Evolutionary conservation across 441 rosid species (phyloP).

Genomic region (Mallotus japonicus): DNA sequence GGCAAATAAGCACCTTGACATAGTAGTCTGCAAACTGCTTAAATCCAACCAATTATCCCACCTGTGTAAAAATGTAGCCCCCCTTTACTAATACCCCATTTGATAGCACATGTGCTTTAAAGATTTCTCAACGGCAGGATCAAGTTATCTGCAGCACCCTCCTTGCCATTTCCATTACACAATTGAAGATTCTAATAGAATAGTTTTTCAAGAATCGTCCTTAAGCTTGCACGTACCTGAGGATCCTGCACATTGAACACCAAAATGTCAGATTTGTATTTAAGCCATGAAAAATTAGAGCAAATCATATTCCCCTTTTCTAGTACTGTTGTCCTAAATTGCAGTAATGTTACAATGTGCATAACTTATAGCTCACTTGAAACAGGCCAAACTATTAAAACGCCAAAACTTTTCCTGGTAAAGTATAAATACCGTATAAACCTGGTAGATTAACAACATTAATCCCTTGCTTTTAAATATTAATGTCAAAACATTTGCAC

Average conservation of each 20-base stretch:
- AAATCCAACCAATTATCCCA: too few relatives aligned
- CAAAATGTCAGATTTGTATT: not conserved
- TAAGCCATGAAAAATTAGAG: not conserved
- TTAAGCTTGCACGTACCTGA: slow-evolving; percentile 23
- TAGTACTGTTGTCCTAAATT: not conserved
- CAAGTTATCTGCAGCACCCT: not conserved
- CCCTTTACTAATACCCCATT: too few relatives aligned
- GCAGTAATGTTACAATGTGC: not conserved
- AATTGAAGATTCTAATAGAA: not conserved
- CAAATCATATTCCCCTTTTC: not conserved
- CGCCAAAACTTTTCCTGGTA: not conserved
- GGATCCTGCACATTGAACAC: slow-evolving; percentile 36
- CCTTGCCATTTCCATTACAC: not conserved
- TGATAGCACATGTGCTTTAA: too few relatives aligned
- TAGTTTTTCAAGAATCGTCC: not conserved
- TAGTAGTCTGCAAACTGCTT: too few relatives aligned
- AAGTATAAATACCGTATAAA: too few relatives aligned
- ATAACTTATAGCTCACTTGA: not conserved
- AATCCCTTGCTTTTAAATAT: not conserved
- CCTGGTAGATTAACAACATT: not conserved
- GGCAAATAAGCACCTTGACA: too few relatives aligned
- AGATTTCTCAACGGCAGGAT: too few relatives aligned
- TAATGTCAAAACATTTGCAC: not conserved
- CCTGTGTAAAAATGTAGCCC: too few relatives aligned
- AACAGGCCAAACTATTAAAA: not conserved